Base-by-base conservation (phyloP, 2,329 filamentous ascomycete genomes). In the Sphaerulina populicola region DNA sequence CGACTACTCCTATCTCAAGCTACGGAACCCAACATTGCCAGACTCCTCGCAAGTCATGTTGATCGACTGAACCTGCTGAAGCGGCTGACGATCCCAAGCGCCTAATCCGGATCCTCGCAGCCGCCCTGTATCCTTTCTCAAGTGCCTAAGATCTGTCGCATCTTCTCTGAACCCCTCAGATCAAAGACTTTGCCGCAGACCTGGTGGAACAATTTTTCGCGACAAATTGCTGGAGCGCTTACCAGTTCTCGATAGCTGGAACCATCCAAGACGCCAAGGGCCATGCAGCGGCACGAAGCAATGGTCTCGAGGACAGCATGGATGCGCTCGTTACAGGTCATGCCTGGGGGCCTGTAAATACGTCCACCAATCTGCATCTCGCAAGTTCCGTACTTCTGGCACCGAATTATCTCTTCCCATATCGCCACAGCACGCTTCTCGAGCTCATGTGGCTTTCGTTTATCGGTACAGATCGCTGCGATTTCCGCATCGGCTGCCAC, bases 1-100 rank as follows among this genome's bases (percentile, higher is more conserved):
- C 49, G 55, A 11, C 31, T 57, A 15, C 44, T 52, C 10, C 35
- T 52, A 9, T 52, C 44, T 9, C 40, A 50, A 38, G 41, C 42
- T 35, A 29, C 42, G 12, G 37, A 38, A 6, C 40, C 44, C 23
- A 36, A 44, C 36, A 40, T 52, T 10, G 40, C n/a, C 14, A 18
- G 18, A 31, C 50, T 52, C n/a, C 29, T 52, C n/a, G 37, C 29
- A 11, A 48, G 44, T 23, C 31, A 52, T 45, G 44, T 48, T 5
- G 45, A 49, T 37, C 40, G 50, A 23, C 18, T 52, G 33, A 27
- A 52, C 10, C 36, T 48, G 14, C 45, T 52, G 38, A 52, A 52
- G 23, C 11, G 18, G 35, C 33, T 52, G 33, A 51, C 49, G 4
- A 46, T n/a, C 12, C 9, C 10, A 35, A 10, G 12, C 12, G 31